Percentiles rank a stretch among this genome's conserved stretches.
These are phyloP conservation scores for Aspergillus ruber DNA, from an alignment of 2,329 filamentous ascomycete genomes.

Conservation along the genomic window DNA sequence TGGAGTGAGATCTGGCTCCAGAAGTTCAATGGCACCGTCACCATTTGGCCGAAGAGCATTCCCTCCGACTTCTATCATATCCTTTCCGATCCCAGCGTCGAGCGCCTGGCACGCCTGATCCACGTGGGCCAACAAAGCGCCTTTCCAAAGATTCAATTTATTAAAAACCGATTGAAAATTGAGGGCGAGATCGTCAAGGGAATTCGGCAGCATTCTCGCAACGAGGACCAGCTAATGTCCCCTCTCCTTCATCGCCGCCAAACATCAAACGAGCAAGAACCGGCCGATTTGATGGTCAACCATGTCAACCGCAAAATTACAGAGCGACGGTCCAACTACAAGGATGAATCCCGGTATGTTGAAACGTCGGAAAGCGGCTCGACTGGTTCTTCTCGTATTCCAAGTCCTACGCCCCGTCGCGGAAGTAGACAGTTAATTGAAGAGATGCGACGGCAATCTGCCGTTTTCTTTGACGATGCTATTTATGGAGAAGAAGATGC, in stretches of 20 bases:
- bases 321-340: constrained; percentile 17
- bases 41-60: constrained; percentile 84
- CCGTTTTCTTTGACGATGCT: constrained; percentile 42
- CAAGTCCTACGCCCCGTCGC: constrained; percentile 15
- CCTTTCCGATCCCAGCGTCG: constrained; percentile 70
- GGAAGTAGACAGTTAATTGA: constrained; percentile 33
- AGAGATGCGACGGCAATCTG: constrained; percentile 41
- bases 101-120: constrained; percentile 78
- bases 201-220: constrained; percentile 30
- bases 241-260: constrained; percentile 25
- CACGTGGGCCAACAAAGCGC: constrained; percentile 81
- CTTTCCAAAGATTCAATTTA: constrained; percentile 87
- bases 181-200: constrained; percentile 62
- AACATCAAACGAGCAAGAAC: constrained; percentile 10
- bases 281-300: constrained; percentile 13
- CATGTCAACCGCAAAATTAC: constrained; percentile 24
- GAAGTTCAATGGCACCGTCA: constrained; percentile 88
- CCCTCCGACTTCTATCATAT: constrained; percentile 79
- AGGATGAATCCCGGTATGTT: constrained; percentile 16
- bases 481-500: constrained; percentile 16
- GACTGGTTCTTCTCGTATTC: constrained; percentile 14
- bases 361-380: constrained; percentile 17
- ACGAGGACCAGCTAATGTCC: constrained; percentile 18
- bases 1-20: constrained; percentile 97
- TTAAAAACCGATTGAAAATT: constrained; percentile 77